Percentiles rank a stretch among this genome's conserved stretches.
Conservation (phyloP, 2,329 filamentous ascomycete genomes). For the Pseudodiploospora longispora region DNA sequence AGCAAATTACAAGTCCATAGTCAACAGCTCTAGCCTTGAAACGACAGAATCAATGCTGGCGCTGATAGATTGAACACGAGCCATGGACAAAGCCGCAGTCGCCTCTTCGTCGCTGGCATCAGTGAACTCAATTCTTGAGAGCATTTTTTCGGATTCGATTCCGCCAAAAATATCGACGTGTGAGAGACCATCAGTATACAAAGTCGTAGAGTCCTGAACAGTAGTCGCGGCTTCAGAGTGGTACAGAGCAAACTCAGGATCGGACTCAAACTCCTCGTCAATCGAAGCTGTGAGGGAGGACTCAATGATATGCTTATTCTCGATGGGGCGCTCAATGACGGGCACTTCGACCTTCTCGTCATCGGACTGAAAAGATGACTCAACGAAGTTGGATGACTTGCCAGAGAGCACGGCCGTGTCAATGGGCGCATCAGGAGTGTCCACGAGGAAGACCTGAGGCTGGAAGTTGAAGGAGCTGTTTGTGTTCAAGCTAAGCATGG, state of each 20-base stretch:
- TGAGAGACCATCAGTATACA: conserved; percentile 35
- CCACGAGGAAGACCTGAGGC: conserved; percentile 68
- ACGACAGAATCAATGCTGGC: conserved; percentile 26
- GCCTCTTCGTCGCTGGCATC: conserved; percentile 45
- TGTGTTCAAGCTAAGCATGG: conserved; percentile 54
- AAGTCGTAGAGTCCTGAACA: conserved; percentile 23
- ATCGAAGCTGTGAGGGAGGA: conserved; percentile 18
- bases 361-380: conserved; percentile 33
- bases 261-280: conserved; percentile 54
- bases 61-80: conserved; percentile 42
- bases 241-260: conserved; percentile 55
- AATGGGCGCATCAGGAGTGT: conserved; percentile 61
- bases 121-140: conserved; percentile 56
- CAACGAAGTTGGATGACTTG: conserved; percentile 54
- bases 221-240: conserved; percentile 31
- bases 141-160: conserved; percentile 55
- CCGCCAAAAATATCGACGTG: conserved; percentile 41
- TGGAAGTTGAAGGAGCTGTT: conserved; percentile 51
- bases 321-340: conserved; percentile 40
- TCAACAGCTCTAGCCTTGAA: conserved; percentile 30
- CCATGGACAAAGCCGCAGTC: conserved; percentile 36
- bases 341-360: conserved; percentile 51
- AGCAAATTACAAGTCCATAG: conserved; percentile 22
- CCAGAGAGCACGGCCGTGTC: conserved; percentile 58
- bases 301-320: conserved; percentile 25